phyloP scores from a whole-genome alignment of 495 filamentous ascomycete genomes.

The Tuber microsphaerosporum region DNA sequence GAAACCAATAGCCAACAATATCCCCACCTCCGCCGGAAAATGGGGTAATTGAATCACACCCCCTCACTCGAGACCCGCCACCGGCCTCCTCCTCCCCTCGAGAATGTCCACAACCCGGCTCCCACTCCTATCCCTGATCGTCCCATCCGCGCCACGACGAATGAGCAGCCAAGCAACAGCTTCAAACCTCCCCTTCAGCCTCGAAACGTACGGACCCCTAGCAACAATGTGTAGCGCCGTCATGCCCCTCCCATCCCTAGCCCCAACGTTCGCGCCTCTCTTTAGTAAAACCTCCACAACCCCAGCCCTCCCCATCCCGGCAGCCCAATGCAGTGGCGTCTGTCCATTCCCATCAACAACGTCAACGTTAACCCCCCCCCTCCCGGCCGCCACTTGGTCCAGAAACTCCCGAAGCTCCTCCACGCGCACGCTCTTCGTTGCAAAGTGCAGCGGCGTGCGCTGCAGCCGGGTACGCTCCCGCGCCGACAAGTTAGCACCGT shows the following conservation, averaged over 20 bases:
- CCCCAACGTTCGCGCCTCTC: constrained; percentile 1
- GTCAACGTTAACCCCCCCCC: neutral
- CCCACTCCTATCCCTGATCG: neutral
- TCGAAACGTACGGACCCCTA: neutral
- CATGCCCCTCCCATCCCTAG: constrained; percentile 4
- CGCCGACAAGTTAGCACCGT: too few relatives aligned
- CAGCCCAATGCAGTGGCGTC: constrained; percentile 8
- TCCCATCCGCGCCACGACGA: neutral
- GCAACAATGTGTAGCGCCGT: neutral
- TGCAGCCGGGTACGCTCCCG: neutral
- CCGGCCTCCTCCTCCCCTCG: neutral
- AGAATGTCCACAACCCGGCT: neutral
- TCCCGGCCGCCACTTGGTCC: neutral
- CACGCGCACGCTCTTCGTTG: neutral
- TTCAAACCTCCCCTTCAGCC: neutral
- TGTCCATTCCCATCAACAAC: neutral
- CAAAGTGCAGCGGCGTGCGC: neutral
- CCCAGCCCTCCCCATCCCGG: neutral
- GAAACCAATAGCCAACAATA: neutral
- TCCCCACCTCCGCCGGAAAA: neutral
- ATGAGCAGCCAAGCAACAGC: neutral
- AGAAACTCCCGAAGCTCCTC: neutral
- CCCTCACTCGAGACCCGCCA: neutral
- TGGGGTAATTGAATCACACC: neutral
- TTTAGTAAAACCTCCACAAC: constrained; percentile 1